These are phyloP conservation scores for Eucalyptus brandiana DNA, from an alignment of 345 rosid genomes.

Conservation along the genomic window DNA sequence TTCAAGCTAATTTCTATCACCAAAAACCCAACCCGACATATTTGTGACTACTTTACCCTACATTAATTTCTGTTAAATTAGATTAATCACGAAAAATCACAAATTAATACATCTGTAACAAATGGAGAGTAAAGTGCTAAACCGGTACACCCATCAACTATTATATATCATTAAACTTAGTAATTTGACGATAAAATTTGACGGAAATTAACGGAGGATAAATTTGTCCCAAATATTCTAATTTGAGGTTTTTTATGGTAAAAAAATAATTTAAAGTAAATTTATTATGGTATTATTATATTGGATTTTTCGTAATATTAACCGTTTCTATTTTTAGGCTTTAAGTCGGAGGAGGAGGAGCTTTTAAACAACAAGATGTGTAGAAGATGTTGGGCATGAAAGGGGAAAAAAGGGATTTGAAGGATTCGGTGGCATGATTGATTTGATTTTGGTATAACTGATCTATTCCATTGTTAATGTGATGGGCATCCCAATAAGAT, in stretches of 20 bases:
- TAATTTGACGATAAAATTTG: no score
- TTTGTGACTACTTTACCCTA: no score
- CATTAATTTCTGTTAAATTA: no score
- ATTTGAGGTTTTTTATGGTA: no score
- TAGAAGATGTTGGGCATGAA: not conserved
- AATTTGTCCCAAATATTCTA: rapidly evolving
- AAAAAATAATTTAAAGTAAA: rapidly evolving
- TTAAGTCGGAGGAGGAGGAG: not conserved
- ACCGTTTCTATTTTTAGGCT: not conserved
- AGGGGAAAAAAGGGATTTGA: not conserved
- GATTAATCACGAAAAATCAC: rapidly evolving
- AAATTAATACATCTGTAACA: no score
- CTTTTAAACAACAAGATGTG: not conserved
- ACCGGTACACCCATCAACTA: rapidly evolving
- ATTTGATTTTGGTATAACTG: not conserved
- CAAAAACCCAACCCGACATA: no score
- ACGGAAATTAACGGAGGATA: no score
- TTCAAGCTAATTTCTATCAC: no score
- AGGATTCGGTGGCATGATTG: not conserved
- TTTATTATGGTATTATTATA: no score
- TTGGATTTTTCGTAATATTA: no score
- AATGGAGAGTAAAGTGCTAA: rapidly evolving
- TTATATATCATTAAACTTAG: rapidly evolving
- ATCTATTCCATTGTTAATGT: not conserved
- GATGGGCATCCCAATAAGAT: not conserved